Evolutionary conservation across 2,329 filamentous ascomycete genomes (phyloP).

Genomic region (Juglanconis sp.): DNA sequence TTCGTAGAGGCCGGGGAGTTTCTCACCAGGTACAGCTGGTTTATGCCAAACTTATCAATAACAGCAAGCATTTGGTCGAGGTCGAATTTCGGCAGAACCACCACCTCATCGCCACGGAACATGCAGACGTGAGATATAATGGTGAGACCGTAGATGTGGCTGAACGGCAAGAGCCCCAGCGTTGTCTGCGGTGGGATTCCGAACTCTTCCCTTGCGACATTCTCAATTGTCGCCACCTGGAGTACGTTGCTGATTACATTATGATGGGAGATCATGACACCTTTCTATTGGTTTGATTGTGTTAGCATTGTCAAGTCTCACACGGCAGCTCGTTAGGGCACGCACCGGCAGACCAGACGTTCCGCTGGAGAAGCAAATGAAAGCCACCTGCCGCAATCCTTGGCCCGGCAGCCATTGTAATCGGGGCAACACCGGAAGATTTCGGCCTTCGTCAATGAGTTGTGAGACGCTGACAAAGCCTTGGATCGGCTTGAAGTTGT

Average conservation of each 20-base stretch:
- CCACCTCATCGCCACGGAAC: slow-evolving; percentile 69
- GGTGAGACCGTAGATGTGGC: slow-evolving; percentile 50
- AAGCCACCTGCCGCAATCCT: slow-evolving; percentile 61
- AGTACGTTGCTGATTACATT: slow-evolving; percentile 1
- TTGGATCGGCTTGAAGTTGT: neutral
- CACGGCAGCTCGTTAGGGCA: neutral
- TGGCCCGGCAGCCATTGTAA: slow-evolving; percentile 57
- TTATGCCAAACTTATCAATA: slow-evolving; percentile 68
- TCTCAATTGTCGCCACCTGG: slow-evolving; percentile 35
- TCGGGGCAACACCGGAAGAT: slow-evolving; percentile 32
- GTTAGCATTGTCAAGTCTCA: neutral
- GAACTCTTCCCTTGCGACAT: neutral
- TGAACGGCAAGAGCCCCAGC: neutral
- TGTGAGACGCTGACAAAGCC: neutral
- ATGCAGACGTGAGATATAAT: slow-evolving; percentile 63
- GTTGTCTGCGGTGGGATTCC: neutral
- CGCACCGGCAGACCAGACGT: slow-evolving; percentile 67
- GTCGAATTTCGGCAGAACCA: slow-evolving; percentile 75
- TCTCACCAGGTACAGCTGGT: slow-evolving; percentile 53
- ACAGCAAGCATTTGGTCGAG: slow-evolving; percentile 60
- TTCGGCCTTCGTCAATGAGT: slow-evolving; percentile 43
- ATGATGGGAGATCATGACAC: slow-evolving; percentile 34
- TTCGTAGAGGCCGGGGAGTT: slow-evolving; percentile 37
- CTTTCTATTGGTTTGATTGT: slow-evolving; percentile 40
- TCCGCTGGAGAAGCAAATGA: slow-evolving; percentile 71